Evolutionary conservation across 1,139 yeast species (phyloP), one percentile per base, ranked within the genome.

Genomic region (Hemisphaericaspora xylofermentans): DNA sequence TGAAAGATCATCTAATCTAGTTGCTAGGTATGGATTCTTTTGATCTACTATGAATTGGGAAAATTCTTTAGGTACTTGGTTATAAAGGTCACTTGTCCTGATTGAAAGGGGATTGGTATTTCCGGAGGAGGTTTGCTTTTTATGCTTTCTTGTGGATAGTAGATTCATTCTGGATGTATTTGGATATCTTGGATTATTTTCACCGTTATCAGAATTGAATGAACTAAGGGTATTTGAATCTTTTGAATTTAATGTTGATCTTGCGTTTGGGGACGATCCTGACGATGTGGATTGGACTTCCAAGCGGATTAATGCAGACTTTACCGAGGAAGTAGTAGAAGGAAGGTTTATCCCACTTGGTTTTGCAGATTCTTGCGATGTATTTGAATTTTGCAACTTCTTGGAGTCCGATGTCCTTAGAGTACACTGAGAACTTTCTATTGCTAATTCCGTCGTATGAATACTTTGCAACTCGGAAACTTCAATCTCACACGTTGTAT

Each of bases 31-130:
- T 3, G 69, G 66, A 38, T 55, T 57, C 43, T 61, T 64, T 44
- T 70, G 74, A 46, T 69, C 71, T 34, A 62, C 49, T 14, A 71
- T 66, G 52, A 71, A 69, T 42, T 66, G 71, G 7, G 76, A 68
- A 43, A 71, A 71, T 34, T 73, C 49, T 39, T 61, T 63, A 1
- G 77, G 76, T 4, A 70, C 73, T 43, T 66, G 74, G 45, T 68
- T 56, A 38, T 56, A 53, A 6, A 27, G 17, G n/a, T 21, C 6
- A 13, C 12, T 26, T n/a, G 29, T 4, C 4, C 15, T 26, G 16
- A 26, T 12, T 16, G 25, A 12, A 15, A 5, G 10, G 14, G 14
- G 22, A 12, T 14, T 14, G n/a, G 22, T 5, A n/a, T 16, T 4
- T n/a, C n/a, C 6, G 27, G 10, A 24, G 27, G 12, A 9, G 27